phyloP scores from a whole-genome alignment of 2,329 filamentous ascomycete genomes.

The Aspergillus fumigatiaffinis region DNA sequence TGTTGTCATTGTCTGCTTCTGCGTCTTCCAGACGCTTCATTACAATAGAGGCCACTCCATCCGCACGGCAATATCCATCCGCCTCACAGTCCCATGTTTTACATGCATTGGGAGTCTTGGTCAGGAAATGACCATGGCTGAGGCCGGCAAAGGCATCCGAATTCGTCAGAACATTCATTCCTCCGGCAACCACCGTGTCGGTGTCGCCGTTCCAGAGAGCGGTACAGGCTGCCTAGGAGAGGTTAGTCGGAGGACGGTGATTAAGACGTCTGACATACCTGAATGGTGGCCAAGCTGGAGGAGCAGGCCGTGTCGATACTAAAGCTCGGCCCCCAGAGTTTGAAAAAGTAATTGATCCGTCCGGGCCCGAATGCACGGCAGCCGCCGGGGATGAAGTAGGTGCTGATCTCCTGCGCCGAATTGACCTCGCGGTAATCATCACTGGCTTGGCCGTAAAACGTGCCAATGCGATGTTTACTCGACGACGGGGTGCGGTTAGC shows the following conservation, averaged over 20 bases:
- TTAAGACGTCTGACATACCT: conserved; percentile 29
- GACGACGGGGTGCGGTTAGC: conserved; percentile 66
- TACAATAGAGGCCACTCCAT: conserved; percentile 48
- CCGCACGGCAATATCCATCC: conserved; percentile 54
- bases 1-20: conserved; percentile 45
- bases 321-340: conserved; percentile 68
- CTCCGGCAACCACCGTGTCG: conserved; percentile 75
- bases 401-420: conserved; percentile 64
- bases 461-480: conserved; percentile 59
- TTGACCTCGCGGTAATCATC: conserved; percentile 68
- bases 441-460: conserved; percentile 69
- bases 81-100: conserved; percentile 48
- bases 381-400: conserved; percentile 62
- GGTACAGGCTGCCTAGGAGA: conserved; percentile 55
- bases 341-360: conserved; percentile 71
- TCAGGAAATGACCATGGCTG: conserved; percentile 47
- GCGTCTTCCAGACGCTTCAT: conserved; percentile 51
- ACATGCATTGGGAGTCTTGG: conserved; percentile 39
- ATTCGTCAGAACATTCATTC: conserved; percentile 70
- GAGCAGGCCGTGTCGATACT: conserved; percentile 74
- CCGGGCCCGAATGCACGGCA: conserved; percentile 59
- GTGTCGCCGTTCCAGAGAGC: conserved; percentile 70
- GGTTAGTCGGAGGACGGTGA: no score
- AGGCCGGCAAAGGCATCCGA: conserved; percentile 73
- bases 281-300: conserved; percentile 66